Evolutionary conservation across 305 asterid genomes (phyloP), one percentile per base, ranked within the genome.

Genomic region (Withania somnifera): DNA sequence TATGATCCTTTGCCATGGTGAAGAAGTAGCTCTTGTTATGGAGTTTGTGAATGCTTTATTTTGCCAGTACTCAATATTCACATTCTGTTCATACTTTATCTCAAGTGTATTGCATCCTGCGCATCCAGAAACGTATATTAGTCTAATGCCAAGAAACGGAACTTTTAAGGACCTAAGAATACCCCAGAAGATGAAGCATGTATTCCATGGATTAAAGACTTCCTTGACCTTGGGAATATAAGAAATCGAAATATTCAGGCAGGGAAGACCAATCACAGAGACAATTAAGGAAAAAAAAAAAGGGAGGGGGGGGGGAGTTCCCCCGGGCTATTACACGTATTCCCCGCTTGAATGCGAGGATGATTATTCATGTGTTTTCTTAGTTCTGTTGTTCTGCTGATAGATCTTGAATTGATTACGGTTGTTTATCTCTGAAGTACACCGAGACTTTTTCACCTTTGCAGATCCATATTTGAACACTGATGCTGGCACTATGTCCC

Each of bases 401-500:
- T 71, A 50, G 58, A 71, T 71, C 57, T 24, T 71, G 79, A 69
- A 45, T 71, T 71, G 40, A 14, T 26, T 14, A 71, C 40, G 45
- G 20, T 71, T 9, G 42, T 50, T 51, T 40, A 40, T 75, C 42
- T 51, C 61, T 50, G 40, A 50, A 50, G 40, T 17, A 26, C 42
- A 15, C 24, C 28, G 26, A 26, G n/a, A 69, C 45, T 2, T 76
- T 87, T 80, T 38, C 13, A 15, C 79, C 32, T 53, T 81, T 81
- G 85, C 93, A 95, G 98, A 95, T 90, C 98, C 99, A 10, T 95
- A 95, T 87, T 87, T 95, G 84, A 95, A 95, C 64, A 92, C 90
- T 1, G 99, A 94, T 89, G 99, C 98, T 67, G 99, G 99, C 56
- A 94, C 99, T 19, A 95, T 95, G 99, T 95, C 99, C 80, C 99